phyloP scores from a whole-genome alignment of 2,329 filamentous ascomycete species.

The Colletotrichum euphorbiae region DNA sequence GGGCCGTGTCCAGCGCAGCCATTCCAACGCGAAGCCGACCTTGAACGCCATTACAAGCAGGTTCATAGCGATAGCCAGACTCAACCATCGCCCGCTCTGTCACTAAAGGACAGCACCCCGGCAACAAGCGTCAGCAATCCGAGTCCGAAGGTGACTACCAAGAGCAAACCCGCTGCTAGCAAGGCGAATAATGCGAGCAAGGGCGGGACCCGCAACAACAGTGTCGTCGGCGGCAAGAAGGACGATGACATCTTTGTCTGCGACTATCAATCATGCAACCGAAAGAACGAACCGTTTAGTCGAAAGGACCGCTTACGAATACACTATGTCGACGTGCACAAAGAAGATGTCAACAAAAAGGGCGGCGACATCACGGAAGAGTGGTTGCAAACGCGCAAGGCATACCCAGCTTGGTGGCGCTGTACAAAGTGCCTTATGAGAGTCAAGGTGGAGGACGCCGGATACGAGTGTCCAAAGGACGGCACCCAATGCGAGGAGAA shows the following conservation, averaged over 20 bases:
- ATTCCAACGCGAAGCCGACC: conserved; percentile 66
- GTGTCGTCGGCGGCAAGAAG: conserved; percentile 42
- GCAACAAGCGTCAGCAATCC: conserved; percentile 34
- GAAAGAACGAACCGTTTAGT: conserved; percentile 59
- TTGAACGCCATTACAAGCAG: conserved; percentile 64
- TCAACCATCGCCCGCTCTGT: conserved; percentile 33
- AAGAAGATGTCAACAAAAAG: conserved; percentile 63
- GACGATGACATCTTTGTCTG: conserved; percentile 58
- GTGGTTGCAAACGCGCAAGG: conserved; percentile 54
- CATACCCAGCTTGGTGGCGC: conserved; percentile 63
- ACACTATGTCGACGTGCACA: conserved; percentile 66
- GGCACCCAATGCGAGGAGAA: conserved; percentile 38
- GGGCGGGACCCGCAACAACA: conserved; percentile 35
- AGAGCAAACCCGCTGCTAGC: conserved; percentile 11
- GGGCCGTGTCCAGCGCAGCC: conserved; percentile 56
- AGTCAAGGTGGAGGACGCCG: conserved; percentile 53
- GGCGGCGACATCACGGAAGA: conserved; percentile 53
- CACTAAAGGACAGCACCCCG: conserved; percentile 35
- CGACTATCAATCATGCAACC: conserved; percentile 63
- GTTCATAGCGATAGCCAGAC: conserved; percentile 53
- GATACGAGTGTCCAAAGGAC: conserved; percentile 56
- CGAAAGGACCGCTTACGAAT: conserved; percentile 68
- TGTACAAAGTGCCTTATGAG: conserved; percentile 64
- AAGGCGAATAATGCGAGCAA: background rate
- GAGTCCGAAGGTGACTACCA: conserved; percentile 34